Evolutionary conservation across 2,329 filamentous ascomycete genomes (phyloP).

Genomic region (Aspergillus sp.): DNA sequence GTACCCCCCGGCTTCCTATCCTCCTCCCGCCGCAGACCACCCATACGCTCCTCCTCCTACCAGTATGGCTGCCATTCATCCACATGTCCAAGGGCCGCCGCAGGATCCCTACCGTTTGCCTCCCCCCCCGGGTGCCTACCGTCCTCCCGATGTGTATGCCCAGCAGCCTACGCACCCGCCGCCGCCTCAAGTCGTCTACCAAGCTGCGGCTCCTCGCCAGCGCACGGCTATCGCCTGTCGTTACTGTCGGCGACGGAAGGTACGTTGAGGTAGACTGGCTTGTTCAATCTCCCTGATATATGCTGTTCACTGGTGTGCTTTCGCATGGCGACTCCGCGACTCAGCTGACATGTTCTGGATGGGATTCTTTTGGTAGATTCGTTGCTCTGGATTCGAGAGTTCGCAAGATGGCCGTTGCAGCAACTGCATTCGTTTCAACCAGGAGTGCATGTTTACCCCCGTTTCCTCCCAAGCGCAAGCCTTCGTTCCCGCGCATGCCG

Average conservation of each 20-base stretch:
- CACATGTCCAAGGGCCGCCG: constrained; percentile 30
- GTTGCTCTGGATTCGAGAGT: constrained; percentile 66
- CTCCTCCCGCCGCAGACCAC: constrained; percentile 23
- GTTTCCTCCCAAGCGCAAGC: constrained; percentile 67
- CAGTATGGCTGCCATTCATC: constrained; percentile 37
- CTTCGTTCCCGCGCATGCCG: constrained; percentile 64
- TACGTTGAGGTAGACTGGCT: constrained; percentile 20
- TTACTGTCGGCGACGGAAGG: constrained; percentile 46
- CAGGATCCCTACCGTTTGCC: constrained; percentile 39
- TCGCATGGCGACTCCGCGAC: not conserved
- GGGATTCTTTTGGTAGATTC: constrained; percentile 48
- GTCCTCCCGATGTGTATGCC: constrained; percentile 32
- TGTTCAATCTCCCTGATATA: not conserved
- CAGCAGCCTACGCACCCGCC: constrained; percentile 24
- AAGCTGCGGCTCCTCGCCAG: constrained; percentile 42
- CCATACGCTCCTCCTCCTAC: constrained; percentile 26
- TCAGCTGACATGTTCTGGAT: not conserved
- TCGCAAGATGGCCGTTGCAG: constrained; percentile 64
- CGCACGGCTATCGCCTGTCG: constrained; percentile 46
- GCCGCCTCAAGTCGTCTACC: constrained; percentile 34
- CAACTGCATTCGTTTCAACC: constrained; percentile 65
- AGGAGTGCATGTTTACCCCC: constrained; percentile 69
- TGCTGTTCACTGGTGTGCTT: not conserved
- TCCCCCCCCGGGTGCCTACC: constrained; percentile 36
- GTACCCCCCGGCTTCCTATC: constrained; percentile 27